Percentiles rank a stretch among this genome's conserved stretches.
Conservation (phyloP, 192 early-diverging fungal species). For the Lobulomyces angularis region DNA sequence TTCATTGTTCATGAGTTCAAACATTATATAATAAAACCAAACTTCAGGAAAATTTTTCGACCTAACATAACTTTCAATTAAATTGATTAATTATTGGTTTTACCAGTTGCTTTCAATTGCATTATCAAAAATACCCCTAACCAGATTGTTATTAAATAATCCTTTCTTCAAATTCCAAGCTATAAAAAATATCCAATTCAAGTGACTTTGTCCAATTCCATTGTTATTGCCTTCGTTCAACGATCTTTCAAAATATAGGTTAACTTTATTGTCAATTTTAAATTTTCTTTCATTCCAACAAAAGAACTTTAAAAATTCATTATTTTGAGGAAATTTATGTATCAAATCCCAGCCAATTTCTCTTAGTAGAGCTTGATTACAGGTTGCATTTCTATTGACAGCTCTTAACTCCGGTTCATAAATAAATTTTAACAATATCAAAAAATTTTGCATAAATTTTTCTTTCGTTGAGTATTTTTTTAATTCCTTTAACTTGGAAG, state of each 20-base stretch:
- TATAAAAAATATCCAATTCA: slow-evolving; percentile 43
- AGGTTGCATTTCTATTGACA: slow-evolving; percentile 8
- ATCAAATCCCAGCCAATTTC: slow-evolving; percentile 29
- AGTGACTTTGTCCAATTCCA: slow-evolving; percentile 33
- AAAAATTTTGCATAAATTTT: slow-evolving; percentile 11
- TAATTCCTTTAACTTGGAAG: slow-evolving; percentile 1
- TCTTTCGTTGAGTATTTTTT: neutral
- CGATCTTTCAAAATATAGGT: slow-evolving; percentile 19
- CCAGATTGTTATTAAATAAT: slow-evolving; percentile 36
- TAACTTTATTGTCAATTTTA: slow-evolving; percentile 46
- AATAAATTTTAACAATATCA: slow-evolving; percentile 12
- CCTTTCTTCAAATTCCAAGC: slow-evolving; percentile 42
- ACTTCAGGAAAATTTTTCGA: slow-evolving; percentile 31
- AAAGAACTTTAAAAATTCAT: slow-evolving; percentile 35
- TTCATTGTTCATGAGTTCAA: slow-evolving; percentile 36
- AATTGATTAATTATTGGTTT: slow-evolving; percentile 2
- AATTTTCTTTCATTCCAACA: slow-evolving; percentile 46
- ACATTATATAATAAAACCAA: slow-evolving; percentile 50
- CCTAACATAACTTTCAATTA: slow-evolving; percentile 15
- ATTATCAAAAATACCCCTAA: slow-evolving; percentile 44
- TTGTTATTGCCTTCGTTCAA: slow-evolving; percentile 27
- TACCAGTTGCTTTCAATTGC: slow-evolving; percentile 34
- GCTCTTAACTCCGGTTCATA: slow-evolving; percentile 7
- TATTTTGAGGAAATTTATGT: slow-evolving; percentile 39
- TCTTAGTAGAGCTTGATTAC: slow-evolving; percentile 30